Conservation (phyloP, 2,329 filamentous ascomycete species). For the Akanthomyces uredinophilus region DNA sequence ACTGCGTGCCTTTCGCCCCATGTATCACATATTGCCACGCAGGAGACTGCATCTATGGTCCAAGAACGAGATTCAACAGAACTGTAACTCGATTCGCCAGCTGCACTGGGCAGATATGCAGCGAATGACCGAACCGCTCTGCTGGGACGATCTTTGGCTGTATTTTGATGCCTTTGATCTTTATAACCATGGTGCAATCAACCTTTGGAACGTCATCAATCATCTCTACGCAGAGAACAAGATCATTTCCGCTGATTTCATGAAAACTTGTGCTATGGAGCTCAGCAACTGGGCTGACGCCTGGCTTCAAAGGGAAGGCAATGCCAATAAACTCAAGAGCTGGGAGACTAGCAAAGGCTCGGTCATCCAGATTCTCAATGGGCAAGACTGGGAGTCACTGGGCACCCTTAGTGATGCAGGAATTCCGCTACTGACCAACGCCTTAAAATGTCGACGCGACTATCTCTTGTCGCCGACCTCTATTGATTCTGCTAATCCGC, state of each 20-base stretch:
- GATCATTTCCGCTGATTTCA: slow-evolving; percentile 25
- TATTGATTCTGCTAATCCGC: slow-evolving; percentile 17
- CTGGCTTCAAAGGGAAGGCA: slow-evolving; percentile 29
- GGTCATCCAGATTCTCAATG: slow-evolving; percentile 25
- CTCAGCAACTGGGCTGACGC: slow-evolving; percentile 33
- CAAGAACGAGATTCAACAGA: slow-evolving; percentile 33
- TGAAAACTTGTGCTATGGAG: slow-evolving; percentile 22
- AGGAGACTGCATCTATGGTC: slow-evolving; percentile 34
- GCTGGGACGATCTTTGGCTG: slow-evolving; percentile 38
- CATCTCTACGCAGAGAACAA: slow-evolving; percentile 37
- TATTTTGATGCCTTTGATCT: slow-evolving; percentile 46
- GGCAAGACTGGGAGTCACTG: slow-evolving; percentile 25
- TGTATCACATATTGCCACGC: slow-evolving; percentile 24
- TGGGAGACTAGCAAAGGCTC: slow-evolving; percentile 26
- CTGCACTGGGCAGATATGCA: slow-evolving; percentile 32
- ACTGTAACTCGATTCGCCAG: slow-evolving; percentile 35
- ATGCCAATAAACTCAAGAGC: slow-evolving; percentile 27
- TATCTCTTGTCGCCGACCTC: slow-evolving; percentile 21
- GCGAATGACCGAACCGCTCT: slow-evolving; percentile 25
- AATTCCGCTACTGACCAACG: slow-evolving; percentile 26
- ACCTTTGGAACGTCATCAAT: slow-evolving; percentile 43
- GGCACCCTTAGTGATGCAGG: slow-evolving; percentile 27
- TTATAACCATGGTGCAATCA: slow-evolving; percentile 41
- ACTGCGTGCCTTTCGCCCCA: slow-evolving; percentile 23
- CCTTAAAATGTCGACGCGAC: slow-evolving; percentile 29